Conservation (phyloP, 352 stramenopile genomes). For the Globisporangium acanthophoron region DNA sequence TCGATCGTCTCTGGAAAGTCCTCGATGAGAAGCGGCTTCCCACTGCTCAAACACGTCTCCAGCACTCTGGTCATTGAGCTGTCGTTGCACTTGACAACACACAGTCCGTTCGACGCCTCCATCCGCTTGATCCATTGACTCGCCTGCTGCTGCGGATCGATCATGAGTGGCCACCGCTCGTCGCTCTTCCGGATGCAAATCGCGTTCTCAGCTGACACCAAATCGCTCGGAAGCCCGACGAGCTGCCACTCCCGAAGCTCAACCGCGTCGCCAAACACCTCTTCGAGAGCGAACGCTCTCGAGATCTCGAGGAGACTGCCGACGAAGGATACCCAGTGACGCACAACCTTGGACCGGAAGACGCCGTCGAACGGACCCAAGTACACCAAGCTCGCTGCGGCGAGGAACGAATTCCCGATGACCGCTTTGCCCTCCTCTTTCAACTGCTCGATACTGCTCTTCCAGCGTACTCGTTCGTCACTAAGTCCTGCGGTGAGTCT, state of each 20-base stretch:
- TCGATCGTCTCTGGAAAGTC: conserved; percentile 50
- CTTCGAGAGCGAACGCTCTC: conserved; percentile 44
- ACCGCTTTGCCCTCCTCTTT: conserved; percentile 38
- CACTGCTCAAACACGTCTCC: conserved; percentile 28
- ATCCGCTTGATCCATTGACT: conserved; percentile 90
- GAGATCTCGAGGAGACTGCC: conserved; percentile 26
- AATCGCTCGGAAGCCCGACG: conserved; percentile 84
- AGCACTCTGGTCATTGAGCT: conserved; percentile 31
- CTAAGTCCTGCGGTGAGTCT: conserved; percentile 62
- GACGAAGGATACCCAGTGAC: conserved; percentile 24
- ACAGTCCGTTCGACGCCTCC: conserved; percentile 54
- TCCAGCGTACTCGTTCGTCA: conserved; percentile 68
- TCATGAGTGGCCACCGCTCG: conserved; percentile 90
- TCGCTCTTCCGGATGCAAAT: conserved; percentile 83
- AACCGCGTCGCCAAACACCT: conserved; percentile 73
- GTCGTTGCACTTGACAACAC: conserved; percentile 67
- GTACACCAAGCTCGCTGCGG: conserved; percentile 58
- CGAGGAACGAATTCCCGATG: conserved; percentile 57
- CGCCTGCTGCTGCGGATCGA: conserved; percentile 92
- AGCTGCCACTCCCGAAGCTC: conserved; percentile 88
- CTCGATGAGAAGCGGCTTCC: conserved; percentile 53
- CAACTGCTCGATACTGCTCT: conserved; percentile 50
- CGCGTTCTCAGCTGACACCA: conserved; percentile 86
- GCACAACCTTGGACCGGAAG: conserved; percentile 32
- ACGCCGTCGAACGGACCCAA: conserved; percentile 55